phyloP scores from a whole-genome alignment of 1,284 basidiomycete genomes.

The Paramarasmius palmivorus region DNA sequence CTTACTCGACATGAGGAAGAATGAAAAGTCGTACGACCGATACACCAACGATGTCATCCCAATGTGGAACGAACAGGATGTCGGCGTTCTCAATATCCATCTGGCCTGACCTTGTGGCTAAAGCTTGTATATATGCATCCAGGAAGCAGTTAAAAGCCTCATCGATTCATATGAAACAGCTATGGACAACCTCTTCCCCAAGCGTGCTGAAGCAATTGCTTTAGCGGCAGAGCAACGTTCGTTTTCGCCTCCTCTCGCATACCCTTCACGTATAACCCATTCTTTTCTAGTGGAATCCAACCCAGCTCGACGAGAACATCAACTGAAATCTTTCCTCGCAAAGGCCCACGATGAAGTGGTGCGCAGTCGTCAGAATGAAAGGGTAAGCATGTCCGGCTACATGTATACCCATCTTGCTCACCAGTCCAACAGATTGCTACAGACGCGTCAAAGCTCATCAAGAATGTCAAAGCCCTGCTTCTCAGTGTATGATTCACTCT shows the following conservation, averaged over 20 bases:
- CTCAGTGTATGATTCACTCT: constrained; percentile 4
- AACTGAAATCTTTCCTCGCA: constrained; percentile 16
- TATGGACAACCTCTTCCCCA: neutral
- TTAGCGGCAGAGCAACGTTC: constrained; percentile 21
- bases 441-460: constrained; percentile 19
- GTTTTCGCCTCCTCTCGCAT: neutral
- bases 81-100: neutral
- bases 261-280: neutral
- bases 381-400: constrained; percentile 11
- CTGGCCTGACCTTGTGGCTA: neutral
- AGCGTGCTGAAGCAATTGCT: constrained; percentile 1
- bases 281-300: constrained; percentile 18
- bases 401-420: neutral
- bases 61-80: constrained; percentile 17
- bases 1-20: constrained; percentile 15
- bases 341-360: constrained; percentile 23
- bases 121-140: constrained; percentile 7
- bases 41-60: constrained; percentile 19
- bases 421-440: constrained; percentile 13
- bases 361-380: constrained; percentile 20
- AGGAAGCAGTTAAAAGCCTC: neutral
- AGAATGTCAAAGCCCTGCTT: constrained; percentile 19
- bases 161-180: neutral
- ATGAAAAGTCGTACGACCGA: constrained; percentile 19
- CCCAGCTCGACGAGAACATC: constrained; percentile 16